Base-by-base conservation (phyloP, 352 stramenopile species). In the Pythium pyrilobum region DNA sequence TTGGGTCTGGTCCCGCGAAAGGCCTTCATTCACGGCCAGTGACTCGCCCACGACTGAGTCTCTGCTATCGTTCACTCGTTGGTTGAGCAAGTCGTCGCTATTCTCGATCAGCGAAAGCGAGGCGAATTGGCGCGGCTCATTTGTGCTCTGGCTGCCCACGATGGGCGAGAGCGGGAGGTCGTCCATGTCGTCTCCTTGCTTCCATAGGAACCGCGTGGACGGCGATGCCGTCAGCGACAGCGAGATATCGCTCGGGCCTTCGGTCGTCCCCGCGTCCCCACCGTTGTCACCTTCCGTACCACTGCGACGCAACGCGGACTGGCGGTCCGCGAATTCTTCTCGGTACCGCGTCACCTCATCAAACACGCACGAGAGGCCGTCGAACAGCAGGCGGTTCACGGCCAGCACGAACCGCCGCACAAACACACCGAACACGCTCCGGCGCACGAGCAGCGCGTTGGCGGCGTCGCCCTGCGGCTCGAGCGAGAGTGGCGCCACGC, bases 351-450 rank as follows among this genome's bases (percentile, higher is more conserved):
- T 47, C 21, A 89, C 68, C 32, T 87, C 71, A 15, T 91, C 81
- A 37, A 74, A 89, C 27, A 89, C 63, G 23, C 68, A 60, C 25
- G 76, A 84, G n/a, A 91, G 56, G 4, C 81, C 78, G 23, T 91
- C 81, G 23, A 91, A 91, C 33, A 91, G 44, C 32, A 83, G 34
- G 0, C 76, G 63, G 40, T 85, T 79, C 15, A 83, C 59, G 1
- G 65, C 62, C 27, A 91, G 41, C n/a, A 87, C 62, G 45, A 91
- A 85, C 37, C 66, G 72, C 21, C 81, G 78, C 41, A 91, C 74
- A 45, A 88, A 91, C 15, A 88, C 54, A 1, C 81, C 81, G 18
- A 91, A 59, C 39, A 85, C 47, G 51, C 79, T 90, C 23, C 56
- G 67, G 23, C 79, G 69, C 28, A 63, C 65, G 18, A 90, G 66